A percentile compares a stretch with the other conserved stretches of the same genome.
Evolutionary conservation across 2,329 filamentous ascomycete genomes (phyloP).

Genomic region (Penicillium sp.): DNA sequence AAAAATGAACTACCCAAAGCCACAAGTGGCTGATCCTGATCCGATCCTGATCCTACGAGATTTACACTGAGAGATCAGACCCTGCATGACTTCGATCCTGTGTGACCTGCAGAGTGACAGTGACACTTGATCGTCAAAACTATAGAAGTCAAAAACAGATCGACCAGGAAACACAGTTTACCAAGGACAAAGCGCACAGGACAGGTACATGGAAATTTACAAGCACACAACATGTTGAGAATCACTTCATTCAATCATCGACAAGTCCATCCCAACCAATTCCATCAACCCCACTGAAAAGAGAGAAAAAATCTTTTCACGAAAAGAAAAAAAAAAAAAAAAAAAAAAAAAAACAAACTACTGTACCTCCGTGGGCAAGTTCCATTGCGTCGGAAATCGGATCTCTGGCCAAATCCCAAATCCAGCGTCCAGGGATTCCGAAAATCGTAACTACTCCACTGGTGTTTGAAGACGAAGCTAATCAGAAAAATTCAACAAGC

Average conservation of each 20-base stretch:
- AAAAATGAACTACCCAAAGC: background rate
- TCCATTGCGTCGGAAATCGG: background rate
- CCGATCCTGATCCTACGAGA: background rate
- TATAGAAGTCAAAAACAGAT: constrained; percentile 7
- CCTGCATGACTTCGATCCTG: constrained; percentile 2
- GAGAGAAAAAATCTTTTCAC: background rate
- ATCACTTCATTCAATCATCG: too few relatives aligned
- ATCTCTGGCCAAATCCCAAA: background rate
- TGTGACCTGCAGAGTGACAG: background rate
- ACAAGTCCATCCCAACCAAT: background rate
- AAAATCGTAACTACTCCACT: background rate
- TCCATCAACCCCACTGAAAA: background rate
- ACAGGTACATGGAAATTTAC: too few relatives aligned
- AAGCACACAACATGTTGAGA: too few relatives aligned
- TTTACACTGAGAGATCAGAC: constrained; percentile 1
- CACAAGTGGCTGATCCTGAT: background rate
- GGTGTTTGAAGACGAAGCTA: background rate
- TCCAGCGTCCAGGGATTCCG: background rate
- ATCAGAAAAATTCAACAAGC: background rate
- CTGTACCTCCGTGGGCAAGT: background rate
- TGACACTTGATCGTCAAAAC: background rate
- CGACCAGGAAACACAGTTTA: background rate
- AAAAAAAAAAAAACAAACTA: too few relatives aligned
- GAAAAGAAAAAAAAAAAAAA: too few relatives aligned
- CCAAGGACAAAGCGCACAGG: too few relatives aligned